phyloP scores from a whole-genome alignment of 257 asterid species.

The Solanum ossicruentum region DNA sequence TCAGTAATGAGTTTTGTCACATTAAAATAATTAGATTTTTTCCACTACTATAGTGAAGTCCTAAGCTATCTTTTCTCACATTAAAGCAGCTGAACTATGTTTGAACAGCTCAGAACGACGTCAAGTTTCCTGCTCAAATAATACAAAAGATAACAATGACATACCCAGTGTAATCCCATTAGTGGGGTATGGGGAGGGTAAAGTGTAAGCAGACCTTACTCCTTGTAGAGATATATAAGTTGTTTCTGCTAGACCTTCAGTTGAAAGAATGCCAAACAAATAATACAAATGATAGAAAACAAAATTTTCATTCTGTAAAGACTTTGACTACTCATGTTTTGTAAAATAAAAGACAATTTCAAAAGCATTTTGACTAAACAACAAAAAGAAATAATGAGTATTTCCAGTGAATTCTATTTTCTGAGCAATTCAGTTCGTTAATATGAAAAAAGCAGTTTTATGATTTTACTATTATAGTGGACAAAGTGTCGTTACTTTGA shows the following conservation, averaged over 20 bases:
- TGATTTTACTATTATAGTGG: neutral
- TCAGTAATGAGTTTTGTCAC: neutral
- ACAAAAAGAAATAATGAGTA: neutral
- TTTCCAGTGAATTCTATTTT: neutral
- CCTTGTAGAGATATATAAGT: neutral
- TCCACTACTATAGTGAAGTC: neutral
- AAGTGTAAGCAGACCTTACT: too few species aligned
- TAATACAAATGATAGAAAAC: neutral
- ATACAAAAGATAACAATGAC: neutral
- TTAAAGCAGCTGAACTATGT: neutral
- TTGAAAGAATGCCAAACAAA: neutral
- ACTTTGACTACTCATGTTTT: neutral
- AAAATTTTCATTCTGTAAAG: neutral
- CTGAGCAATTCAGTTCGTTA: neutral
- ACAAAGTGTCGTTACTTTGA: neutral
- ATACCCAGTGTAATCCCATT: neutral
- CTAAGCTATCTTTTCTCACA: neutral
- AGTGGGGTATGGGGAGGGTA: neutral
- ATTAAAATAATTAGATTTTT: neutral
- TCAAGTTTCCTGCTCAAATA: neutral
- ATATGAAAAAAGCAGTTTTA: neutral
- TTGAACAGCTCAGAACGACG: neutral
- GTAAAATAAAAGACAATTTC: neutral
- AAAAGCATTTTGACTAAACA: neutral
- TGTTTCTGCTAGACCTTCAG: neutral